Evolutionary conservation across 164 flowering plant species (phyloP), one percentile per base, ranked within the genome.

Genomic region (Aristolochia fimbriata): DNA sequence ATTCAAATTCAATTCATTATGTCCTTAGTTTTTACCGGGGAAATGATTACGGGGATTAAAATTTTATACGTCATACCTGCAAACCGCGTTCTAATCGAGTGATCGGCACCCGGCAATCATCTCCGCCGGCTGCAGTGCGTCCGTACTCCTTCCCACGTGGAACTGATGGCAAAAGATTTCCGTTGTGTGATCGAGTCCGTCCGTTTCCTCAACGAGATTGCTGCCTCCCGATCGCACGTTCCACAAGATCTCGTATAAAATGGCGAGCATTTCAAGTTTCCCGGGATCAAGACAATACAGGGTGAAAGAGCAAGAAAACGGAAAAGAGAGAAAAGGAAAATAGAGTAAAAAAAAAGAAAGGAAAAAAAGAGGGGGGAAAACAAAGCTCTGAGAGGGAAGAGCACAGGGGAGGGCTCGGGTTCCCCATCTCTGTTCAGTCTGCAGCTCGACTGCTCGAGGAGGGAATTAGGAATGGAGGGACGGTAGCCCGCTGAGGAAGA

Each of bases 211-310:
- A 11, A 17, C n/a, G 52, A 20, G 20, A 49, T 20, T 10, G 4
- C 43, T 37, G 43, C 52, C 7, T 49, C 52, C n/a, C 8, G 19
- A 20, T 20, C 19, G 6, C 22, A 8, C 52, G 52, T 5, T 49
- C 52, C 52, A 4, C 7, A 49, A 49, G 0, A 4, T 19, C n/a
- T 49, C 20, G 20, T 49, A 49, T 15, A 49, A 49, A 49, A 49
- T 11, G 19, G 20, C 52, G 52, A 49, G 52, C 43, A 4, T 49
- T 49, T 49, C 52, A 49, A 49, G 52, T 49, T 49, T 49, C 52
- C n/a, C 52, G 52, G 52, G 16, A 20, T 49, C 52, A 20, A 49
- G n/a, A 20, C 19, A 49, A 20, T 6, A 20, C 19, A 49, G n/a
- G 22, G 22, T 17, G 6, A 49, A 8, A 49, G 0, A 12, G n/a